Conservation (phyloP, 2,329 filamentous ascomycete species). For the Bipolaris oryzae region DNA sequence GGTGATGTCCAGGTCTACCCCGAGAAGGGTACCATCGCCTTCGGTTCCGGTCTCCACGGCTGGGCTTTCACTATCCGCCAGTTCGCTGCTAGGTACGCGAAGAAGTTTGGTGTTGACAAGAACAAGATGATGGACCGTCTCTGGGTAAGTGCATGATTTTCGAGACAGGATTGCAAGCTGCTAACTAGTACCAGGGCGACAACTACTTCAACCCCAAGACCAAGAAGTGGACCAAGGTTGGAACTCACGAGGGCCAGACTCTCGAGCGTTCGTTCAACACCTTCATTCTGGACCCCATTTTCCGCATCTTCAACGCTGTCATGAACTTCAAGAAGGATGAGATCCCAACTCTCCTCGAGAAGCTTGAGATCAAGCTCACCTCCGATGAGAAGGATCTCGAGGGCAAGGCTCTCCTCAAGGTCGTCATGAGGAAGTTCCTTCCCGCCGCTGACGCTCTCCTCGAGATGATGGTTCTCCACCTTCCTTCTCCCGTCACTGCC, state of each 20-base stretch:
- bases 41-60: slow-evolving; percentile 99
- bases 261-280: slow-evolving; percentile 99
- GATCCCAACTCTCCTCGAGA: slow-evolving; percentile 79
- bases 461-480: slow-evolving; percentile 99
- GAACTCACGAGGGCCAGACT: slow-evolving; percentile 80
- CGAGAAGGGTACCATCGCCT: slow-evolving; percentile 95
- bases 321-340: slow-evolving; percentile 99
- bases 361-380: slow-evolving; percentile 92
- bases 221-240: slow-evolving; percentile 99
- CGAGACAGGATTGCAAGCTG: not conserved
- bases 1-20: slow-evolving; percentile 99
- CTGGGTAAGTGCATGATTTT: slow-evolving; percentile 68
- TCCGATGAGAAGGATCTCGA: slow-evolving; percentile 88
- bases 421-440: slow-evolving; percentile 98
- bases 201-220: slow-evolving; percentile 99
- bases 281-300: slow-evolving; percentile 99
- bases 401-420: slow-evolving; percentile 97
- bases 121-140: slow-evolving; percentile 99
- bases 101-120: slow-evolving; percentile 99
- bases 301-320: slow-evolving; percentile 95
- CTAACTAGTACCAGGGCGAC: slow-evolving; percentile 68
- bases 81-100: slow-evolving; percentile 93
- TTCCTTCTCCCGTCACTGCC: slow-evolving; percentile 93
- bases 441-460: slow-evolving; percentile 96
- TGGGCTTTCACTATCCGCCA: slow-evolving; percentile 99